Conservation (phyloP, 495 filamentous ascomycete genomes). For the Penicillium argentinense region DNA sequence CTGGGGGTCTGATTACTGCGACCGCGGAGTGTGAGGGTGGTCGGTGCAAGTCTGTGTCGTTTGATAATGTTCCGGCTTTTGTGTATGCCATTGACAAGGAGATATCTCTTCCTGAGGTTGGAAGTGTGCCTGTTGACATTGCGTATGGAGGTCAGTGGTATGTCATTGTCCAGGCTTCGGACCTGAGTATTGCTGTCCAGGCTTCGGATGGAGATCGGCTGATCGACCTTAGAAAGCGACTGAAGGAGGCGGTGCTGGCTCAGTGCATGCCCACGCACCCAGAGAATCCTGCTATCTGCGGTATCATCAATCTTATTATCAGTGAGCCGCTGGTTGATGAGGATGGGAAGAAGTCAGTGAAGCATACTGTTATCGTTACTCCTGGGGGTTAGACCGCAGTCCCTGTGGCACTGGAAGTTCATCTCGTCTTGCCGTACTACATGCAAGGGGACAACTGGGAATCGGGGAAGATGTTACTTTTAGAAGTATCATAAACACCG, state of each 20-base stretch:
- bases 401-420: constrained; percentile 39
- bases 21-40: constrained; percentile 33
- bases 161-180: constrained; percentile 28
- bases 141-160: constrained; percentile 39
- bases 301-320: constrained; percentile 28
- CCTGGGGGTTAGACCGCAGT: constrained; percentile 38
- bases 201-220: constrained; percentile 17
- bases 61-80: constrained; percentile 37
- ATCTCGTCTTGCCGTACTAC: constrained; percentile 33
- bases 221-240: constrained; percentile 28
- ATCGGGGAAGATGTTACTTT: constrained; percentile 30
- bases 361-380: constrained; percentile 33
- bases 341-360: constrained; percentile 18
- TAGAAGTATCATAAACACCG: constrained; percentile 30
- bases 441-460: constrained; percentile 27
- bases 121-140: constrained; percentile 29
- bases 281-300: constrained; percentile 29
- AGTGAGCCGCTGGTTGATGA: constrained; percentile 22
- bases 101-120: constrained; percentile 28
- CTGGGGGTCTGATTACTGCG: constrained; percentile 32
- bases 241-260: constrained; percentile 29
- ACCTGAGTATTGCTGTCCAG: constrained; percentile 22
- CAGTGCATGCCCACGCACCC: constrained; percentile 31
- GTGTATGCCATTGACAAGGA: constrained; percentile 33
- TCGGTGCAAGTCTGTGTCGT: constrained; percentile 33